These are phyloP conservation scores for Eucalyptus regnans DNA, from an alignment of 345 rosid genomes.

Conservation along the genomic window DNA sequence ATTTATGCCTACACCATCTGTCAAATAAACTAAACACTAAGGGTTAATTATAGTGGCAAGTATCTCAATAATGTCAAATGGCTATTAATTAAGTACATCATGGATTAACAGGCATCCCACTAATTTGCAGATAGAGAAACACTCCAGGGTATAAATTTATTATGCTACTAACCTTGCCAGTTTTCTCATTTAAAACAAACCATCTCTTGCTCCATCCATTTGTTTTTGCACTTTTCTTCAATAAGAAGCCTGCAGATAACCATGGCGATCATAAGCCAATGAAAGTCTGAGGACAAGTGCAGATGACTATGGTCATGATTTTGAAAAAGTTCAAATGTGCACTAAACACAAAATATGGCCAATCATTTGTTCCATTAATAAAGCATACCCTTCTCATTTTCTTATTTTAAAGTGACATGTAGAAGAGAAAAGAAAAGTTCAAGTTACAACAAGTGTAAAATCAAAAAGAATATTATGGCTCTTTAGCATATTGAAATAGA, in stretches of 20 bases:
- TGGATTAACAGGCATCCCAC: background rate
- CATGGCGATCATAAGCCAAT: background rate
- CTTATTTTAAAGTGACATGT: background rate
- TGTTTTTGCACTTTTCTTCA: slow-evolving; percentile 87
- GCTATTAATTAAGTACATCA: background rate
- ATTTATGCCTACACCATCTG: background rate
- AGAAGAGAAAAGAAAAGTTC: background rate
- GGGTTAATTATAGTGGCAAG: background rate
- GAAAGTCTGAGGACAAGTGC: background rate
- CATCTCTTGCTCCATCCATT: slow-evolving; percentile 88
- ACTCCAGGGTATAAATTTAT: background rate
- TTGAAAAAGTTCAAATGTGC: background rate
- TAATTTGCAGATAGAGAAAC: background rate
- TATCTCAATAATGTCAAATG: background rate
- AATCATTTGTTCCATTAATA: background rate
- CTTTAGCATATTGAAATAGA: background rate
- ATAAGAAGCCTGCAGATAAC: slow-evolving; percentile 44
- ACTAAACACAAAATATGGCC: background rate
- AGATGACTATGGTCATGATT: background rate
- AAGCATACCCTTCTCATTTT: background rate
- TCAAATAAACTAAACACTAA: background rate
- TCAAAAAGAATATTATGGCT: background rate
- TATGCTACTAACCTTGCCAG: slow-evolving; percentile 63
- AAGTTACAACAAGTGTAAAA: background rate
- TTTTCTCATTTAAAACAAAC: slow-evolving; percentile 92